Conservation (phyloP, 2,329 filamentous ascomycete genomes). For the Aspergillus eucalypticola region DNA sequence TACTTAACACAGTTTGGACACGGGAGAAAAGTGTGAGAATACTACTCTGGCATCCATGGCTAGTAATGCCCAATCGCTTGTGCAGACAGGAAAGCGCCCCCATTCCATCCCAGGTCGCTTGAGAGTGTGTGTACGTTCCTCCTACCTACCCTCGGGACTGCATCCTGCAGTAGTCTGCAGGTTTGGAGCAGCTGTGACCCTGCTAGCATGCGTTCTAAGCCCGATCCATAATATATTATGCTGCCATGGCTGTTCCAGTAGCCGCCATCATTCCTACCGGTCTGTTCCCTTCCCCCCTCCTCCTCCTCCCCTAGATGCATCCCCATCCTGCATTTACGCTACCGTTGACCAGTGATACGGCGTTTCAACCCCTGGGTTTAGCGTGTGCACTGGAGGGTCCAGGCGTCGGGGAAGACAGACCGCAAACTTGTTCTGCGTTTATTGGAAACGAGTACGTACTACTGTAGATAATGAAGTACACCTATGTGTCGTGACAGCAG, state of each 20-base stretch:
- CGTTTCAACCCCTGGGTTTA: constrained; percentile 1
- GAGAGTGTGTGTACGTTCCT: neutral
- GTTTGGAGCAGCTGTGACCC: constrained; percentile 5
- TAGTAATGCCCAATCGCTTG: constrained; percentile 7
- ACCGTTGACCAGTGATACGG: constrained; percentile 1
- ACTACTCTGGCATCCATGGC: constrained; percentile 10
- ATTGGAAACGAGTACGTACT: neutral
- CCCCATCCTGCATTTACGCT: constrained; percentile 3
- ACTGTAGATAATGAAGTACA: too few species aligned
- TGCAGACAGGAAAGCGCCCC: constrained; percentile 2
- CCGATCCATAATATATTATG: neutral
- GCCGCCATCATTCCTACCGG: constrained; percentile 10
- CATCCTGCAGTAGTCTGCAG: constrained; percentile 9
- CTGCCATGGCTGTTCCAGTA: constrained; percentile 13
- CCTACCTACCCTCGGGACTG: neutral
- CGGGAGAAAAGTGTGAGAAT: neutral
- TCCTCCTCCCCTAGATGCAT: constrained; percentile 2
- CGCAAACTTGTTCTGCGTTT: neutral
- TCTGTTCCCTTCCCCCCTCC: neutral
- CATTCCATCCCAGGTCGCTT: neutral
- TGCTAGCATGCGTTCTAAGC: neutral
- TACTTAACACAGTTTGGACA: constrained; percentile 6
- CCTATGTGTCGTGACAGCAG: neutral
- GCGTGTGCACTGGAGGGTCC: neutral
- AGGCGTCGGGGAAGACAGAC: neutral